Base-by-base conservation (phyloP, 345 rosid genomes). In the Lepidium sativum region DNA sequence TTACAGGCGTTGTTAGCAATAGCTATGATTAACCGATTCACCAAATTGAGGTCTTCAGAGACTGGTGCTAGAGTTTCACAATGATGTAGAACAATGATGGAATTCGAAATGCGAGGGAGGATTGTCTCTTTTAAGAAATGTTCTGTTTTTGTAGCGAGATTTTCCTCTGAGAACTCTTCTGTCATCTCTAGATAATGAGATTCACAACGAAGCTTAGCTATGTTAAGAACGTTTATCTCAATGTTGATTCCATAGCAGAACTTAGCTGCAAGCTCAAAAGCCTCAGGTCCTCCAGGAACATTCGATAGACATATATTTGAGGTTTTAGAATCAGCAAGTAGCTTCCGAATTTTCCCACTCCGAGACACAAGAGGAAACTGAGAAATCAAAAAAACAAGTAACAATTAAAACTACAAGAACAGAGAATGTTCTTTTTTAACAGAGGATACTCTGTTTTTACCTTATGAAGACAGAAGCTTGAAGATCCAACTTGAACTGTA, bases 281-380 rank as follows among this genome's bases (percentile, higher is more conserved):
- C 96, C 72, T 86, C 99, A 3, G 89, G 57, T 68, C 96, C 97
- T 21, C 97, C 99, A 0, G 96, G 99, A 25, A 81, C 78, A 33
- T 71, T 74, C 6, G 85, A 56, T 32, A 94, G 84, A 73, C 51
- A 86, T 13, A 90, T 60, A 63, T 79, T 84, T 2, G 84, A 80
- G 56, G 77, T 54, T 69, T 88, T 90, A 6, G 87, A 55, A 51
- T 94, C 97, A 6, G 78, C 18, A 38, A 94, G 65, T 47, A 85
- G 71, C 67, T 88, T 94, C 45, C 97, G 77, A 54, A 94, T 83
- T 57, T 77, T 82, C 50, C 99, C 99, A 53, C 99, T 90, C 54
- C 95, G 76, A 44, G 97, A 94, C 67, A 90, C 97, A 5, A 94
- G 81, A 60, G 99, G 97, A 65, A 94, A 94, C 96, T 90, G 87